Conservation (phyloP, 768 basidiomycete genomes). For the Amanita brunnescens region DNA sequence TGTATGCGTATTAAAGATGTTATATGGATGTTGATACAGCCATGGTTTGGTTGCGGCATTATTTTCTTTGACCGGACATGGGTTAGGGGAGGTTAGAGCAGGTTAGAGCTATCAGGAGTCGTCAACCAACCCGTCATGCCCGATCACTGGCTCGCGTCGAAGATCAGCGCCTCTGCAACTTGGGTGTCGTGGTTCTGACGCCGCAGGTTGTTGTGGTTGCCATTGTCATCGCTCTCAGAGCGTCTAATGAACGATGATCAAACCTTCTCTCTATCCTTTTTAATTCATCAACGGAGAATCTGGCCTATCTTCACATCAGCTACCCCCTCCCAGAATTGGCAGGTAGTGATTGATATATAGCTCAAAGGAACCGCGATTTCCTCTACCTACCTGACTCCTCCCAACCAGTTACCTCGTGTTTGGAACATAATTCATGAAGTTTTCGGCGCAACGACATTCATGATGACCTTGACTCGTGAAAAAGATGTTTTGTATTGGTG, state of each 20-base stretch:
- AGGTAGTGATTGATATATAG: neutral
- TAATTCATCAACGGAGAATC: neutral
- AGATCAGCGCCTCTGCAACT: no score
- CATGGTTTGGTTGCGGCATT: no score
- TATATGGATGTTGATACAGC: no score
- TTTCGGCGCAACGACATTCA: neutral
- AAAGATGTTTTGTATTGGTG: constrained; percentile 1
- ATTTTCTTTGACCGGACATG: no score
- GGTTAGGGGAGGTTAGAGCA: no score
- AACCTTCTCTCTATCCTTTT: neutral
- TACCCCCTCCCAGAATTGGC: neutral
- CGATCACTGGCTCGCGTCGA: no score
- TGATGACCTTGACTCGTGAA: neutral
- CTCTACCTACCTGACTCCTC: neutral
- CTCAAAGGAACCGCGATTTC: neutral
- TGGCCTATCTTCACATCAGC: neutral
- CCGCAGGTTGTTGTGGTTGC: no score
- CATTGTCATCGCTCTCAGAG: neutral
- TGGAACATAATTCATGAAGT: neutral
- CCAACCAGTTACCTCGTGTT: neutral
- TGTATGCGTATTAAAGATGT: no score
- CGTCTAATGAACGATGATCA: neutral
- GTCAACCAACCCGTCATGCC: no score
- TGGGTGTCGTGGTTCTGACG: no score
- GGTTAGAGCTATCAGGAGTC: no score